Conservation (phyloP, 2,329 filamentous ascomycete genomes). For the Sporothrix curviconia region DNA sequence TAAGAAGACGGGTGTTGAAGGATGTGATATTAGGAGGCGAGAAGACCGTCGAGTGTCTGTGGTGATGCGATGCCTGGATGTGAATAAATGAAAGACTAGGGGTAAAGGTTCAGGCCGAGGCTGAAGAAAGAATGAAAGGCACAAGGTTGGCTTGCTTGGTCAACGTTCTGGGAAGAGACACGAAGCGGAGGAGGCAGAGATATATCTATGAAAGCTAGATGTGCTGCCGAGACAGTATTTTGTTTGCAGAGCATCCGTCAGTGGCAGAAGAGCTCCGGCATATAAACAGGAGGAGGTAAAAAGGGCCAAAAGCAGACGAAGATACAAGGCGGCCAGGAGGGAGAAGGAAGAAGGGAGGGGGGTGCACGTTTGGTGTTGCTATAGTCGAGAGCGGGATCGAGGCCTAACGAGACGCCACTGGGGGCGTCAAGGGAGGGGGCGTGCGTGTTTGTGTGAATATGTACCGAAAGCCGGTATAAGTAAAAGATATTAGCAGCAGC, state of each 20-base stretch:
- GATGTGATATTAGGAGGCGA: neutral
- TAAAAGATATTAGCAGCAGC: neutral
- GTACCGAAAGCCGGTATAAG: constrained; percentile 13
- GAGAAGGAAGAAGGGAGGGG: neutral
- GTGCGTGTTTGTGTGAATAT: constrained; percentile 9
- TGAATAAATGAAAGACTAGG: constrained; percentile 6
- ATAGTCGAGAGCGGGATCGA: neutral
- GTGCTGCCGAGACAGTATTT: neutral
- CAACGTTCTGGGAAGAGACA: neutral
- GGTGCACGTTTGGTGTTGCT: neutral
- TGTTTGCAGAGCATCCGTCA: neutral
- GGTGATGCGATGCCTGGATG: neutral
- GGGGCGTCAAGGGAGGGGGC: neutral
- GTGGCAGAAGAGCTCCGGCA: neutral
- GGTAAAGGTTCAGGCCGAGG: neutral
- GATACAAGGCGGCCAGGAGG: neutral
- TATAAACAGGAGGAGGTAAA: too few relatives aligned
- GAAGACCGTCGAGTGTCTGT: neutral
- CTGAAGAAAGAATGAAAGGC: neutral
- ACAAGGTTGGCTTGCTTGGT: neutral
- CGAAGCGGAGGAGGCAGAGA: constrained; percentile 5
- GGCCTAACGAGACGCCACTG: neutral
- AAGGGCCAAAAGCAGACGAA: neutral
- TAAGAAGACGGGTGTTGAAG: neutral
- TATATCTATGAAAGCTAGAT: constrained; percentile 7